Percentiles rank a stretch among this genome's conserved stretches.
Conservation (phyloP, 2,329 filamentous ascomycete species). For the Aspergillus candidus region DNA sequence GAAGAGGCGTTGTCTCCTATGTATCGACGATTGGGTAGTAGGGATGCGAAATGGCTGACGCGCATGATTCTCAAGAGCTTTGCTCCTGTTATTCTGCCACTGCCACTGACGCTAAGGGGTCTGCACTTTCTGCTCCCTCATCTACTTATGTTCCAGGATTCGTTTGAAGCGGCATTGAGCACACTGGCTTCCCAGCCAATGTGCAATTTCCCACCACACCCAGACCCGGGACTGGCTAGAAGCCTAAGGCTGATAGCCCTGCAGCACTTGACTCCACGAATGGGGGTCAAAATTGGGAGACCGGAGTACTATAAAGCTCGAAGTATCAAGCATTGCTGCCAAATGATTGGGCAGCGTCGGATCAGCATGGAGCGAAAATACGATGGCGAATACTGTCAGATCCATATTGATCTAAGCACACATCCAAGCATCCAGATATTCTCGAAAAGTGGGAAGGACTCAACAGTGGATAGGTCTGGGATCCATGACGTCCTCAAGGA, state of each 20-base stretch:
- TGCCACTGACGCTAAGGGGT: constrained; percentile 48
- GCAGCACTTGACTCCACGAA: constrained; percentile 45
- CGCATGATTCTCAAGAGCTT: constrained; percentile 73
- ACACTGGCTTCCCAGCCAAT: constrained; percentile 43
- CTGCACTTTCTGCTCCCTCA: constrained; percentile 66
- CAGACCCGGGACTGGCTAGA: constrained; percentile 26
- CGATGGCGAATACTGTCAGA: constrained; percentile 85
- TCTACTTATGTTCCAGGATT: constrained; percentile 63
- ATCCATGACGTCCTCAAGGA: constrained; percentile 60
- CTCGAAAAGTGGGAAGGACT: constrained; percentile 88
- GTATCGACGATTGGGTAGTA: constrained; percentile 56
- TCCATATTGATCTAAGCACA: constrained; percentile 67
- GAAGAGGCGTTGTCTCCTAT: constrained; percentile 48
- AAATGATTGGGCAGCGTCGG: constrained; percentile 53
- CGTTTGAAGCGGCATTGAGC: constrained; percentile 56
- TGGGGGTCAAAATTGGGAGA: constrained; percentile 60
- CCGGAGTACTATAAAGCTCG: constrained; percentile 60
- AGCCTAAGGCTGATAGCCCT: constrained; percentile 31
- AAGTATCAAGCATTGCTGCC: constrained; percentile 67
- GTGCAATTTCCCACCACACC: constrained; percentile 31
- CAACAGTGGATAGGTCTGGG: constrained; percentile 61
- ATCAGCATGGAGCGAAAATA: constrained; percentile 78
- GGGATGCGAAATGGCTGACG: constrained; percentile 82
- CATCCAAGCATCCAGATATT: constrained; percentile 64
- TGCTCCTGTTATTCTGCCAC: constrained; percentile 59